Base-by-base conservation (phyloP, 768 basidiomycete genomes). In the Crepidotus variabilis region DNA sequence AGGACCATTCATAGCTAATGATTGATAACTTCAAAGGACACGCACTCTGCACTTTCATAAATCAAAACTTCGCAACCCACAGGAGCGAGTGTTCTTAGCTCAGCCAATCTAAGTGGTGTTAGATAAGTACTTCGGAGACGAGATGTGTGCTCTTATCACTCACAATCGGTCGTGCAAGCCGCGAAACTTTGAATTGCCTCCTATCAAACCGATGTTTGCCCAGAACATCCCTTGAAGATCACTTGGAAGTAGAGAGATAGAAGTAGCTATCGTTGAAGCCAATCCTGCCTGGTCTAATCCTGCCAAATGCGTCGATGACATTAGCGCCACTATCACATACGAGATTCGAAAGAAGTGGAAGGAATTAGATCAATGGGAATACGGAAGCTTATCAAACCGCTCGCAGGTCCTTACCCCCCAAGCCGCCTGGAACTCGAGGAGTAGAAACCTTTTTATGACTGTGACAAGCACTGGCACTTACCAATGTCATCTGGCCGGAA, bases 191-290 rank as follows among this genome's bases (percentile, higher is more conserved):
- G 84, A 83, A 69, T 82, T 88, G 13, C 95, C 95, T 50, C 95
- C 95, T 64, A 94, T 83, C 60, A 96, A 72, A 11, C 90, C 90
- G 58, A 98, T 94, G 69, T 98, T 92, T 33, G 85, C 85, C 94
- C 94, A 98, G 71, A 94, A 97, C 88, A 98, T 85, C 33, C 92
- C 94, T 61, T 87, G 91, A 22, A 95, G 63, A 63, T 95, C 92
- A 51, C 79, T 74, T 0, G 92, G 92, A 57, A 98, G 82, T 28
- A 81, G 71, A 0, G 81, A 76, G 65, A 98, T 93, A 56, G 88
- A 88, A 54, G 80, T 68, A 39, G 90, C 88, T 57, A 98, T 83
- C 10, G 87, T 84, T 54, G 79, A 81, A 34, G 92, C 77, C 24
- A 98, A 72, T 1, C 95, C 95, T 16, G 83, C 78, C 65, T 97